These are phyloP conservation scores for Tetrapisispora fleetii DNA, from an alignment of 805 yeast genomes.

Conservation along the genomic window DNA sequence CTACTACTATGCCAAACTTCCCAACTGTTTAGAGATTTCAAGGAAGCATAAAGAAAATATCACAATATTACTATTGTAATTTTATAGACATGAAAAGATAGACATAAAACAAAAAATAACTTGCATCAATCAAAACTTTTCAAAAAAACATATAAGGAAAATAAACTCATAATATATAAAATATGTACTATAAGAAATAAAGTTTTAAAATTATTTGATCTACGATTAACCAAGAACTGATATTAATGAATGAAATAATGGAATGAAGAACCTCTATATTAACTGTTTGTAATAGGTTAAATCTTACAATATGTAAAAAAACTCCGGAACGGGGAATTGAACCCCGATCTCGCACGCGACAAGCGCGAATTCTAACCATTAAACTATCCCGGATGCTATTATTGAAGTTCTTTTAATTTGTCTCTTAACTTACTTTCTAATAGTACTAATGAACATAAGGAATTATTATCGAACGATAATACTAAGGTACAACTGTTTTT, in stretches of 20 bases:
- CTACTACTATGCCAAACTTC: conserved; percentile 44
- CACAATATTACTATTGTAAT: not conserved
- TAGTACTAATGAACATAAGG: too few relatives aligned
- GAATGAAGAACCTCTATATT: too few relatives aligned
- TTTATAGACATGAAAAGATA: not conserved
- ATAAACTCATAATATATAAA: not conserved
- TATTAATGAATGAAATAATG: not conserved
- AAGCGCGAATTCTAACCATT: conserved; percentile 10
- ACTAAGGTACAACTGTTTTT: too few relatives aligned
- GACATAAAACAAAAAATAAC: not conserved
- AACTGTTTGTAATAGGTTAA: too few relatives aligned
- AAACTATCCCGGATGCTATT: conserved; percentile 13
- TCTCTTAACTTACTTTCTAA: too few relatives aligned
- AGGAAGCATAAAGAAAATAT: not conserved
- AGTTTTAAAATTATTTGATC: not conserved
- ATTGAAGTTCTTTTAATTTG: too few relatives aligned
- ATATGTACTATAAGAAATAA: not conserved
- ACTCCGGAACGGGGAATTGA: conserved; percentile 5
- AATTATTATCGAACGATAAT: too few relatives aligned
- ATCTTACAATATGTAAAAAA: not conserved
- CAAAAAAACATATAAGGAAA: not conserved
- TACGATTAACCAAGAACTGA: not conserved
- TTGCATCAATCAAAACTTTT: not conserved
- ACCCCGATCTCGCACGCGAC: conserved; percentile 6
- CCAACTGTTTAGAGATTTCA: conserved; percentile 24